Evolutionary conservation across 495 filamentous ascomycete species (phyloP).

Genomic region (Penicillium egyptiacum): DNA sequence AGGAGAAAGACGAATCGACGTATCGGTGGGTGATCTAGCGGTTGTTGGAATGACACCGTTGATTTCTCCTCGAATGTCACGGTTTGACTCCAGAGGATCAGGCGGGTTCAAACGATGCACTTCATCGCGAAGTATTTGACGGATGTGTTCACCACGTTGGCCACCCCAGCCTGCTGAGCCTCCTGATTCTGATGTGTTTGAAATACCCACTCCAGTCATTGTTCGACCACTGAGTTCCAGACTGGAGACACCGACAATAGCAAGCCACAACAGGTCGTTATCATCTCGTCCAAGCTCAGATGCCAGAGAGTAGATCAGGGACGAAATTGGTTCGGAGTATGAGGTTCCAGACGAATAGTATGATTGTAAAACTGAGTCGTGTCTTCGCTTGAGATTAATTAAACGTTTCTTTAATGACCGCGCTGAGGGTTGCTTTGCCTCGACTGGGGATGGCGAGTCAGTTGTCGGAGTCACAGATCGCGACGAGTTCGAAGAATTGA

Average conservation of each 20-base stretch:
- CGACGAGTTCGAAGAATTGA: slow-evolving; percentile 48
- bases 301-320: slow-evolving; percentile 88
- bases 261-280: slow-evolving; percentile 92
- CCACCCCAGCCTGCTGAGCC: slow-evolving; percentile 77
- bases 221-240: slow-evolving; percentile 88
- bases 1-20: slow-evolving; percentile 85
- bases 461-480: slow-evolving; percentile 47
- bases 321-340: slow-evolving; percentile 92
- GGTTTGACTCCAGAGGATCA: slow-evolving; percentile 57
- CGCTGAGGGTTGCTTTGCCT: slow-evolving; percentile 63
- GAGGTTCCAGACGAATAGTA: slow-evolving; percentile 88
- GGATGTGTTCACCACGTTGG: slow-evolving; percentile 77
- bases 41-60: slow-evolving; percentile 83
- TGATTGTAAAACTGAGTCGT: slow-evolving; percentile 66
- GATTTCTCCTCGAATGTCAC: slow-evolving; percentile 56
- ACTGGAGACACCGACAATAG: slow-evolving; percentile 88
- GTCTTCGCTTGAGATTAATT: slow-evolving; percentile 69
- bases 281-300: slow-evolving; percentile 95
- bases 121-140: slow-evolving; percentile 85
- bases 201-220: slow-evolving; percentile 75
- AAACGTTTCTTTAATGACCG: slow-evolving; percentile 69
- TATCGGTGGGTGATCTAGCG: slow-evolving; percentile 85
- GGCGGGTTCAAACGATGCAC: slow-evolving; percentile 91
- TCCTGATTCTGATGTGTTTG: slow-evolving; percentile 55
- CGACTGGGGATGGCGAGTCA: slow-evolving; percentile 57